Evolutionary conservation across 805 yeast species (phyloP).

Genomic region (Dipodascopsis uninucleata): DNA sequence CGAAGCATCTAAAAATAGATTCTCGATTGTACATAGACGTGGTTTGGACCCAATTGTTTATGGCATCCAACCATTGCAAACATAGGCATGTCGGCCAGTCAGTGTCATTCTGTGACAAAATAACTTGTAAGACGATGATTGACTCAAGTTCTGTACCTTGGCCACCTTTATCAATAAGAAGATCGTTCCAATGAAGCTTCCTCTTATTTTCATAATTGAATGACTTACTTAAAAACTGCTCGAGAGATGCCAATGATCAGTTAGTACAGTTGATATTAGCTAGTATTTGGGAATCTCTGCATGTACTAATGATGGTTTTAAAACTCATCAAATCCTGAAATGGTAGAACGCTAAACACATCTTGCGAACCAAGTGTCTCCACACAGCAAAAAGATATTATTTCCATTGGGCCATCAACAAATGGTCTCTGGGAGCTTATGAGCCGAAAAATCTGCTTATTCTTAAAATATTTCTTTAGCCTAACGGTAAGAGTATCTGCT

Average conservation of each 20-base stretch:
- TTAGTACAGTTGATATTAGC: slow-evolving; percentile 20
- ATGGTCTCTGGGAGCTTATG: slow-evolving; percentile 11
- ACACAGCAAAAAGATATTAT: slow-evolving; percentile 17
- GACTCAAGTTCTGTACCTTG: slow-evolving; percentile 26
- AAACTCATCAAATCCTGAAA: slow-evolving; percentile 11
- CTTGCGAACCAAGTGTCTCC: slow-evolving; percentile 14
- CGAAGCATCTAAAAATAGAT: slow-evolving; percentile 20
- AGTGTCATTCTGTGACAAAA: slow-evolving; percentile 11
- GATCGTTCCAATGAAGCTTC: slow-evolving; percentile 21
- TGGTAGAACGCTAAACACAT: slow-evolving; percentile 22
- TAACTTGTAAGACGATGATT: slow-evolving; percentile 15
- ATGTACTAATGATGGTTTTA: slow-evolving; percentile 22
- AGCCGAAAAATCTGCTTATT: slow-evolving; percentile 19
- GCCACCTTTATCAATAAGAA: slow-evolving; percentile 25
- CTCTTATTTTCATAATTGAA: slow-evolving; percentile 2
- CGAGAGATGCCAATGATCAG: slow-evolving; percentile 9
- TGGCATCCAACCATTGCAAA: slow-evolving; percentile 28
- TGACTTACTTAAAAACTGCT: slow-evolving; percentile 11
- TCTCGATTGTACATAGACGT: slow-evolving; percentile 11
- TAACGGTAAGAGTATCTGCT: slow-evolving; percentile 24
- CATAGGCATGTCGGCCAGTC: slow-evolving; percentile 10
- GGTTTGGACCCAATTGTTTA: slow-evolving; percentile 21
- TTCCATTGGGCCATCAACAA: slow-evolving; percentile 21
- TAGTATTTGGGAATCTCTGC: slow-evolving; percentile 18
- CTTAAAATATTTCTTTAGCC: slow-evolving; percentile 13